Conservation (phyloP, 2,329 filamentous ascomycete genomes). For the Cladophialophora immunda region DNA sequence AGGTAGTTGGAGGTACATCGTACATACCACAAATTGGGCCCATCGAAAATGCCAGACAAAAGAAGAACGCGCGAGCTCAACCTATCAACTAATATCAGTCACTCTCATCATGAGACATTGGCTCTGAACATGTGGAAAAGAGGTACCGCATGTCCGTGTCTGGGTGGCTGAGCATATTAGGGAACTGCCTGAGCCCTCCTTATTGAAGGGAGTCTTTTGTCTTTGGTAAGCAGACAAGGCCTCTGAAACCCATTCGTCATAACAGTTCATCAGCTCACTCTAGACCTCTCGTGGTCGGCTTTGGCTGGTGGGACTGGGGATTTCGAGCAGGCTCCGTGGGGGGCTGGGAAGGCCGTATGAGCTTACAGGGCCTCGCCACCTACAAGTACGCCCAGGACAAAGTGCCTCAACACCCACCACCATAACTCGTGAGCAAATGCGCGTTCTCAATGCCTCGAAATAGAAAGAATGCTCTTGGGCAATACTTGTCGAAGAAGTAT, state of each 20-base stretch:
- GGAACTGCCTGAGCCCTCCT: constrained; percentile 1
- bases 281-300: constrained; percentile 50
- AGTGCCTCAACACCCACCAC: background rate
- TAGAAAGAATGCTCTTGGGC: background rate
- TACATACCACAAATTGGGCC: too few relatives aligned
- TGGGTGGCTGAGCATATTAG: background rate
- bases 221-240: constrained; percentile 5
- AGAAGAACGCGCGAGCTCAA: background rate
- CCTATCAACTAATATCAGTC: background rate
- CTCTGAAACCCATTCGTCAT: background rate
- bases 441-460: background rate
- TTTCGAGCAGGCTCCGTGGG: background rate
- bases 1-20: too few relatives aligned
- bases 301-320: background rate
- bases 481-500: background rate
- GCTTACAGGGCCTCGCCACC: background rate
- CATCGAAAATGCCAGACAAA: background rate
- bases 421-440: background rate
- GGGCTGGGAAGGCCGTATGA: background rate
- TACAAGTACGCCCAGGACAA: background rate
- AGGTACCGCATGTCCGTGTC: background rate
- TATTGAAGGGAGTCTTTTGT: background rate
- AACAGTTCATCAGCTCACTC: constrained; percentile 39
- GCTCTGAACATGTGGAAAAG: background rate
- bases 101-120: background rate